Evolutionary conservation across 345 rosid species (phyloP).

Genomic region (Eucalyptus rudis): DNA sequence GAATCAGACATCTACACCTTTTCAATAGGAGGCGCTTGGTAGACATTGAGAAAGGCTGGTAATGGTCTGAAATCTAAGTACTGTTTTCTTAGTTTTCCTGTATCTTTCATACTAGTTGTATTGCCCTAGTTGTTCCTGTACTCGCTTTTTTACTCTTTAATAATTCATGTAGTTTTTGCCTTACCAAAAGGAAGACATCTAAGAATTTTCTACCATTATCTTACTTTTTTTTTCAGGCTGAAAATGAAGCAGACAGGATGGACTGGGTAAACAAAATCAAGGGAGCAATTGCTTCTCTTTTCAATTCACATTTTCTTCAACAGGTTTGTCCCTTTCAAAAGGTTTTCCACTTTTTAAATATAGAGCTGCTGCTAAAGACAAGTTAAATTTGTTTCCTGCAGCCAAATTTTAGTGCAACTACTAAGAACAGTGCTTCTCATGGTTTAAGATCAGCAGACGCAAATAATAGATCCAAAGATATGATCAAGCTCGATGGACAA

Average conservation of each 20-base stretch:
- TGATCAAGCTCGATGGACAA: slow-evolving; percentile 3
- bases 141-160: neutral
- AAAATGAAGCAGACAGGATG: slow-evolving; percentile 73
- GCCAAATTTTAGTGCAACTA: slow-evolving; percentile 20
- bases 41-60: neutral
- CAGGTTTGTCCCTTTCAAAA: slow-evolving; percentile 34
- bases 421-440: slow-evolving; percentile 15
- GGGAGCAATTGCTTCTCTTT: slow-evolving; percentile 56
- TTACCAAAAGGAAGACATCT: neutral
- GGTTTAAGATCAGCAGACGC: slow-evolving; percentile 12
- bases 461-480: slow-evolving; percentile 4
- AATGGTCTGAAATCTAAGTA: neutral
- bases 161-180: neutral
- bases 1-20: neutral
- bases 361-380: neutral
- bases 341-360: neutral
- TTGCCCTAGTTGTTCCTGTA: neutral
- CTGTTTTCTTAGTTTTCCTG: neutral
- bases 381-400: slow-evolving; percentile 9
- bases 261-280: slow-evolving; percentile 81
- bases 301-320: slow-evolving; percentile 52
- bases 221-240: slow-evolving; percentile 38
- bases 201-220: neutral
- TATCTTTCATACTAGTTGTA: neutral
- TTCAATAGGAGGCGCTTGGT: neutral